phyloP scores from a whole-genome alignment of 306 rosid species.

The Pterocarpus santalinus region DNA sequence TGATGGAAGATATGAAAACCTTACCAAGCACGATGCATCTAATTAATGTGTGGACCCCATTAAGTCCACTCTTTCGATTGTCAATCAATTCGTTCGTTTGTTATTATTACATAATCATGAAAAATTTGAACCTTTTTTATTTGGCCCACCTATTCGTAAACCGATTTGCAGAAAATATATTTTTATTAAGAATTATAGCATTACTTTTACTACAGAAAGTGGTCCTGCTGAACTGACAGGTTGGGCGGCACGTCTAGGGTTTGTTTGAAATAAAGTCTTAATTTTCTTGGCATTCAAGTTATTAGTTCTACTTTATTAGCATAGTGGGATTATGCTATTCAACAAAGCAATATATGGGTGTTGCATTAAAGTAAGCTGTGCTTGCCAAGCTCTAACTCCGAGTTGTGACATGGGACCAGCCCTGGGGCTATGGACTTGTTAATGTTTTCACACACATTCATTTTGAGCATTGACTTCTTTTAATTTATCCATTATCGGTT shows the following conservation, averaged over 20 bases:
- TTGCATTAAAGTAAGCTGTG: slow-evolving; percentile 14
- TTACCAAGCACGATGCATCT: neutral
- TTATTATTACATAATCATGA: neutral
- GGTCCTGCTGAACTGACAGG: neutral
- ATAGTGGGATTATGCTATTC: neutral
- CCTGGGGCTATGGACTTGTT: too few species aligned
- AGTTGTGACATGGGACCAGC: neutral
- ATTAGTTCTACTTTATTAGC: neutral
- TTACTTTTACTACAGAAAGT: too few species aligned
- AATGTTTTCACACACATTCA: neutral
- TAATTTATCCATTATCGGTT: neutral
- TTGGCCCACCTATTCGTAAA: neutral
- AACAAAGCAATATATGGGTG: neutral
- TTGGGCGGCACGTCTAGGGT: neutral
- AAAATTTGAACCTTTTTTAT: neutral
- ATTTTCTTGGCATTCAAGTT: neutral
- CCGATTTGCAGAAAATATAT: neutral
- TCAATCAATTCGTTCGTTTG: neutral
- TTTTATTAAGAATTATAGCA: neutral
- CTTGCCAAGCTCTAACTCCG: neutral
- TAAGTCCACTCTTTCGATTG: neutral
- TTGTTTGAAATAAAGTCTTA: neutral
- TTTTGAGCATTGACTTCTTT: neutral
- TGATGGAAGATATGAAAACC: too few species aligned
- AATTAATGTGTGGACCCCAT: neutral